Evolutionary conservation across 78 protist genomes (phyloP), one percentile per base, ranked within the genome.

Genomic region (Monosiga brevicollis): DNA sequence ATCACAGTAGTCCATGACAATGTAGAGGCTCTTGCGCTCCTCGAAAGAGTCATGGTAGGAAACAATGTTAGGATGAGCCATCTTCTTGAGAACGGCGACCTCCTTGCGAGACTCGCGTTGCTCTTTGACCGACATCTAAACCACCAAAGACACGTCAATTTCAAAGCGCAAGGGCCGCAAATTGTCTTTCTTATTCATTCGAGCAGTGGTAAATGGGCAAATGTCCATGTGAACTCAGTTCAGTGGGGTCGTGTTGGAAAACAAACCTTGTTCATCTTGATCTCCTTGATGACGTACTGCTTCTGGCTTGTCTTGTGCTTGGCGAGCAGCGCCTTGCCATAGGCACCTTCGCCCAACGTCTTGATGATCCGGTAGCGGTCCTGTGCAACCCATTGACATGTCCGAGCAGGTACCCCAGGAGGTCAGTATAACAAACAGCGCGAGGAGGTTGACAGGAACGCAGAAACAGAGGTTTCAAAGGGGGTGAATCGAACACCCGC

Each of bases 1-100:
- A 76, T 92, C 97, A 23, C 95, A 93, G 71, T 87, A 95, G 49
- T 95, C 97, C 97, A 94, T 96, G 54, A 93, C 83, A 15, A 96
- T 93, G 81, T 91, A 87, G 35, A 96, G 79, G 9, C 20, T 76
- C 77, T 92, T 91, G 54, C 73, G 23, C 1, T 88, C 82, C 42
- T 86, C 1, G 83, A 94, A 93, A 34, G 89, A 79, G n/a, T 94
- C 97, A 74, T 81, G 62, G 86, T 91, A 94, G 38, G 72, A 38
- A 6, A 92, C 80, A 76, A 94, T 94, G 88, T 91, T 80, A 36
- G 92, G 91, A 73, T 88, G 93, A 62, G 82, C 62, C 83, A 94
- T 70, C 80, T 77, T 26, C 77, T 87, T 54, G 49, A 94, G 81
- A 34, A 87, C 73, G 25, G 83, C 37, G 38, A 86, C 89, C 77